Base-by-base conservation (phyloP, 495 filamentous ascomycete genomes). In the Tuber melanosporum region DNA sequence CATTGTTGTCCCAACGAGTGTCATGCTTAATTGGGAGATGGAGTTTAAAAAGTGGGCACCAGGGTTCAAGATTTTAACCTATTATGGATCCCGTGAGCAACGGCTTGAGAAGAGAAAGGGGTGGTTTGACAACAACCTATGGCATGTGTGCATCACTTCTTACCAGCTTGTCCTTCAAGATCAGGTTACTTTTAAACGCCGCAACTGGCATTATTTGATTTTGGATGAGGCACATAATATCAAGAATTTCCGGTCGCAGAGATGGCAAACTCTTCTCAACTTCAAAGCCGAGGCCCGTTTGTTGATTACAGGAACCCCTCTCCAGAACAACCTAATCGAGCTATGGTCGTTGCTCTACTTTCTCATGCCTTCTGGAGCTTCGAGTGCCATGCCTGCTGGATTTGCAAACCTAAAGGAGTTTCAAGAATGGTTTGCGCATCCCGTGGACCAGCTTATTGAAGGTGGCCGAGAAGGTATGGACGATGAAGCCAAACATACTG, bases 1-100 rank as follows among this genome's bases (percentile, higher is more conserved):
- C 36, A 92, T 99, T 52, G 92, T 99, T 77, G 96, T 99, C 10
- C 96, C 96, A 3, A 98, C 96, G 14, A 97, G 94, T 85, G 96
- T 99, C 44, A 97, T 99, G 88, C 90, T 99, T 73, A 99, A 99
- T 83, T 99, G 96, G 96, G 96, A 98, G 84, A 98, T 97, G 91
- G 96, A 99, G 84, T 99, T 99, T 88, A 98, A 98, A 83, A 98
- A 98, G 84, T 99, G 94, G 91, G 94, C 93, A 72, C 96, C 96
- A 19, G 96, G 96, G 3, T 99, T 99, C 88, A 98, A 97, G 83
- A 94, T 98, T 76, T 90, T 98, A 78, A 94, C 94, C 3, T 99
- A 99, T 86, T 98, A 98, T 83, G 96, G 96, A 20, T 92, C 89
- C 62, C 90, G 92, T 81, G 95, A 98, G 77, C 95, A 98, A 86